Conservation (phyloP, 768 basidiomycete genomes). For the Collybiopsis confluens region DNA sequence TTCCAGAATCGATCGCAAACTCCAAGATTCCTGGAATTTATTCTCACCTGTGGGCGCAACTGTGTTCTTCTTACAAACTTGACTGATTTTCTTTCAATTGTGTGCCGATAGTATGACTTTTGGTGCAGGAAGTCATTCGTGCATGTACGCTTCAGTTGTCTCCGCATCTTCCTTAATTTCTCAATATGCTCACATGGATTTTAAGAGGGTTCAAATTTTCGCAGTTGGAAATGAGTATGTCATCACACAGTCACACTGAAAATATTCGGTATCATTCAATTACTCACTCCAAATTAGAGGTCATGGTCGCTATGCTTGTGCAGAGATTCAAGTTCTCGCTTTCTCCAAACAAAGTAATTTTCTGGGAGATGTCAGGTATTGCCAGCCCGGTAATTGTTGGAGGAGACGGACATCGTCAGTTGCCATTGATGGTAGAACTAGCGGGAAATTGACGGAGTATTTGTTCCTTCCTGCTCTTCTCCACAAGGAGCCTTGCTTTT, state of each 20-base stretch:
- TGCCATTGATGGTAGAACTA: conserved; percentile 3
- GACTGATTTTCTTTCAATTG: neutral
- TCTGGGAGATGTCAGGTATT: conserved; percentile 4
- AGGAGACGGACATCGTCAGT: neutral
- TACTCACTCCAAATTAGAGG: neutral
- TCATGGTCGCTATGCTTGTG: neutral
- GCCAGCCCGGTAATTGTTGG: neutral
- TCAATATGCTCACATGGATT: neutral
- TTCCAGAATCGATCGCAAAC: conserved; percentile 29
- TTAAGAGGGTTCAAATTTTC: conserved; percentile 7
- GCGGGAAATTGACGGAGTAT: no score
- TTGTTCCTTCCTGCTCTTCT: no score
- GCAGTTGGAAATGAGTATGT: conserved; percentile 8
- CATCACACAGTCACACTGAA: neutral
- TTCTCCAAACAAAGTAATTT: neutral
- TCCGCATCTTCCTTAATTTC: neutral
- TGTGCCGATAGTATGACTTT: conserved; percentile 36
- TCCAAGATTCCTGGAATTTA: conserved; percentile 32
- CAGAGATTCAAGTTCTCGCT: conserved; percentile 2
- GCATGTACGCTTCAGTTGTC: conserved; percentile 24
- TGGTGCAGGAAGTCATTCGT: conserved; percentile 33
- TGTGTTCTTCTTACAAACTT: neutral
- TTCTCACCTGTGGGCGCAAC: conserved; percentile 25
- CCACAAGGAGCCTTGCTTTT: no score
- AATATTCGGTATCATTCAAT: neutral